These are phyloP conservation scores for Nymphaea colorata DNA, from an alignment of 164 flowering plant species.

Conservation along the genomic window DNA sequence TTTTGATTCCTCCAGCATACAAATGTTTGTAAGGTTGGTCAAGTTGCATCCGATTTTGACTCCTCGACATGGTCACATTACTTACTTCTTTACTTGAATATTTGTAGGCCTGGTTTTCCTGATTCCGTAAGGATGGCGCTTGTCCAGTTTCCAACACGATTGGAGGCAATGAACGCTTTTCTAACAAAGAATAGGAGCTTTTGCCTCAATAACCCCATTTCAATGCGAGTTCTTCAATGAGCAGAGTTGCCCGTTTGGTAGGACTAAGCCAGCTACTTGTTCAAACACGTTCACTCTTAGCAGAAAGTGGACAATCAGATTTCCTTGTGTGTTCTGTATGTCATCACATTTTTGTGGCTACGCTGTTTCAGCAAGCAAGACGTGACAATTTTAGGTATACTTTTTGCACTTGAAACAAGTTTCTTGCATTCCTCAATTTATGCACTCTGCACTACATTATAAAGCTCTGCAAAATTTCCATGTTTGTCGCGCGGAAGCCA, in stretches of 20 bases:
- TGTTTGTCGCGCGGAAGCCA: too few species aligned
- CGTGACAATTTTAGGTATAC: too few species aligned
- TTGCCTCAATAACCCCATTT: conserved; percentile 48
- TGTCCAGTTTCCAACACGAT: conserved; percentile 47
- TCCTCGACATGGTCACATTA: not conserved
- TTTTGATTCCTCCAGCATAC: conserved; percentile 27
- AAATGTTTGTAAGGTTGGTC: conserved; percentile 22
- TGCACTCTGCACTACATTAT: too few species aligned
- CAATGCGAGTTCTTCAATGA: conserved; percentile 52
- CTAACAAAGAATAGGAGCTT: conserved; percentile 44
- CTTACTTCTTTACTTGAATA: not conserved
- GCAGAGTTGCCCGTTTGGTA: not conserved
- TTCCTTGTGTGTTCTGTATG: too few species aligned
- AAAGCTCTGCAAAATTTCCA: too few species aligned
- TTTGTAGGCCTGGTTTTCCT: conserved; percentile 14
- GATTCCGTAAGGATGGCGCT: conserved; percentile 25
- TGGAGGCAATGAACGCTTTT: conserved; percentile 45
- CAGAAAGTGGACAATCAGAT: too few species aligned
- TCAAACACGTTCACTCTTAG: too few species aligned
- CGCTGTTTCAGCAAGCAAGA: too few species aligned
- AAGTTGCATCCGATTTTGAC: not conserved
- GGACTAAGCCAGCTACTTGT: too few species aligned
- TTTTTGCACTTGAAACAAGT: too few species aligned
- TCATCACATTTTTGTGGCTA: too few species aligned
- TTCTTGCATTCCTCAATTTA: too few species aligned